Percentiles rank a stretch among this genome's conserved stretches.
Evolutionary conservation across 2,329 filamentous ascomycete genomes (phyloP).

Genomic region (Bipolaris victoriae): DNA sequence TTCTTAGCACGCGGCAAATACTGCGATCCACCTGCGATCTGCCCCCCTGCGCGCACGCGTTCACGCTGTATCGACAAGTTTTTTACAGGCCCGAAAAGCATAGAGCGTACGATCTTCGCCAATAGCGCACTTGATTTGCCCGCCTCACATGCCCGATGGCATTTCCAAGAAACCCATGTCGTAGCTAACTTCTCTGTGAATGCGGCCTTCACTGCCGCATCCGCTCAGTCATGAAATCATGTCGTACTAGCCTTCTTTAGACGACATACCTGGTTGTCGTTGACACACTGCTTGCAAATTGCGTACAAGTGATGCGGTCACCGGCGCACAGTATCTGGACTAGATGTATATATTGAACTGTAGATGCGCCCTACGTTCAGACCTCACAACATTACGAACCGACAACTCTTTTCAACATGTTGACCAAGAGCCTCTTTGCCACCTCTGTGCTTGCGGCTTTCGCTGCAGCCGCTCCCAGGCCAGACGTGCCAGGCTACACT

Average conservation of each 20-base stretch:
- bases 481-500: constrained; percentile 51
- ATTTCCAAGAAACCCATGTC: constrained; percentile 25
- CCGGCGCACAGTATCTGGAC: background rate
- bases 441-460: constrained; percentile 45
- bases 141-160: constrained; percentile 14
- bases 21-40: background rate
- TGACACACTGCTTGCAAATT: constrained; percentile 15
- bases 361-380: background rate
- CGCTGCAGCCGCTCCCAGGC: constrained; percentile 44
- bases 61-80: constrained; percentile 17
- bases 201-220: constrained; percentile 31
- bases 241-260: constrained; percentile 13
- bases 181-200: constrained; percentile 25
- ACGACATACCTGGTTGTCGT: constrained; percentile 30
- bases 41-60: constrained; percentile 25
- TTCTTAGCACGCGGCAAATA: constrained; percentile 22
- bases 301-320: constrained; percentile 19
- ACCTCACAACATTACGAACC: constrained; percentile 13
- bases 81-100: constrained; percentile 10
- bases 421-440: constrained; percentile 43
- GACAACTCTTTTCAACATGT: constrained; percentile 42
- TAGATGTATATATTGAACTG: constrained; percentile 20
- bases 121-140: constrained; percentile 21
- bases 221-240: constrained; percentile 48
- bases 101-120: constrained; percentile 10